Base-by-base conservation (phyloP, 768 basidiomycete genomes). In the Candolleomyces aberdarensis region DNA sequence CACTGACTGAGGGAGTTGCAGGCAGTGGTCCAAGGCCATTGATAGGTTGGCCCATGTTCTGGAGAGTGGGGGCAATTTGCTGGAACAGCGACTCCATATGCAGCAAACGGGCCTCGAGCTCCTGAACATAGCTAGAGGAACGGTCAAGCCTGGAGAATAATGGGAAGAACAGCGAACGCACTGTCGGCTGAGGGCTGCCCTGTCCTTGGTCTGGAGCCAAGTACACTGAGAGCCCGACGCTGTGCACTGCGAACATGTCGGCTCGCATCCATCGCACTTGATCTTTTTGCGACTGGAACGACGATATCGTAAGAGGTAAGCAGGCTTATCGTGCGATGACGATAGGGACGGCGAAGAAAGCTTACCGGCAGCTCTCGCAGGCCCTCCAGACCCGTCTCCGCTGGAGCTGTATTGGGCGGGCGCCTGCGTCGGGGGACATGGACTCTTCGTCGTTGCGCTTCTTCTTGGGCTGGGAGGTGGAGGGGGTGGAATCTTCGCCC, bases 181-280 rank as follows among this genome's bases (percentile, higher is more conserved):
- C 92, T 94, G 92, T 80, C 92, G 82, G 70, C 93, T 94, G 64
- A 94, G 76, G 5, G 92, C 92, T 22, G 92, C 92, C 68, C 92
- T 86, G 74, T 94, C 92, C 76, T 92, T 94, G 6, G 92, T 94
- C 75, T 94, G 92, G 47, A 93, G 78, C 92, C 92, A 94, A 48
- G 89, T 91, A 70, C 92, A 94, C 66, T 86, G 84, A 0, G 89
- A 88, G 50, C 85, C 85, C 7, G 91, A 88, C 47, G 84, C 76
- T 17, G 83, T 71, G 69, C 92, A 94, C 69, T 94, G 92, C 0
- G 90, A 88, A 67, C 92, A 94, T 11, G 87, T 89, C 13, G 92
- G 92, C 70, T 94, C 92, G 67, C 79, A 83, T 64, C 92, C 92
- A 76, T 94, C 92, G 74, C 92, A 94, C 72, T 94, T 94, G 71